Percentiles rank a stretch among this genome's conserved stretches.
Conservation (phyloP, 768 basidiomycete species). For the Ramaria rubella region DNA sequence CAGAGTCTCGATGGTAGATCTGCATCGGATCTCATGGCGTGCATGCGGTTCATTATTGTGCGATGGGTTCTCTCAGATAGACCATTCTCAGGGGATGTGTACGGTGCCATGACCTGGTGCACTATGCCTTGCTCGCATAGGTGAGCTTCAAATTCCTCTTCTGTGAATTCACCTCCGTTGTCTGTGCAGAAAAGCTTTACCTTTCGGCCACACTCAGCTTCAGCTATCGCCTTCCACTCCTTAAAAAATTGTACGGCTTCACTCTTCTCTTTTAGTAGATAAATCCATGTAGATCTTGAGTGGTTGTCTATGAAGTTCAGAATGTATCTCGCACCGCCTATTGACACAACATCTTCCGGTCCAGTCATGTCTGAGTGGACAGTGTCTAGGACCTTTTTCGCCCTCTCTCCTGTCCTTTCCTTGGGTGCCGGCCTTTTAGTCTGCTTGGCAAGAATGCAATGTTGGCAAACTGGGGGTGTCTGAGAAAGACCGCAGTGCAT, state of each 20-base stretch:
- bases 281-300: slow-evolving; percentile 9
- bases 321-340: slow-evolving; percentile 5
- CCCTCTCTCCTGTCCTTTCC: no score
- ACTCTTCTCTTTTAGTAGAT: background rate
- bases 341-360: no score
- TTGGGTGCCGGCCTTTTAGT: no score
- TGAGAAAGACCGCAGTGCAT: no score
- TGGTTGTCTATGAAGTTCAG: slow-evolving; percentile 13
- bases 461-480: no score
- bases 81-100: slow-evolving; percentile 17
- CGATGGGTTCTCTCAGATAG: background rate
- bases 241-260: background rate
- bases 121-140: background rate
- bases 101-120: slow-evolving; percentile 15
- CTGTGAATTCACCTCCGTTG: background rate
- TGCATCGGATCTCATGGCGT: no score
- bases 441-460: no score
- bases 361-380: slow-evolving; percentile 22
- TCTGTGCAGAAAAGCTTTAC: background rate
- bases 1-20: no score
- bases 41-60: background rate
- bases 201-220: background rate
- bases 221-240: background rate
- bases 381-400: no score
- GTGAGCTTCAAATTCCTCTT: background rate